Conservation (phyloP, 805 yeast species). For the Wickerhamiella brachini region DNA sequence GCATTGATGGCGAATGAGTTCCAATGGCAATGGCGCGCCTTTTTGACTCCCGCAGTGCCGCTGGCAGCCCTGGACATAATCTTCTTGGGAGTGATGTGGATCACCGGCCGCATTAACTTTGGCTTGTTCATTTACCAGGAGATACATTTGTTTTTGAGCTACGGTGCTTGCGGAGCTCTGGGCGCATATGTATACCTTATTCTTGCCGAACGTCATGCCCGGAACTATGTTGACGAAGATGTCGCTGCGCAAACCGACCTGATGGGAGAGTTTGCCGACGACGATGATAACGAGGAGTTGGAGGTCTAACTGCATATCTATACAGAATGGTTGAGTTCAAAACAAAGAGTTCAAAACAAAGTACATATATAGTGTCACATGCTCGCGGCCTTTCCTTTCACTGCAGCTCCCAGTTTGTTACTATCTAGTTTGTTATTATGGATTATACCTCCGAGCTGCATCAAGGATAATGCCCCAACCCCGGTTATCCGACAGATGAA, state of each 20-base stretch:
- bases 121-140: slow-evolving; percentile 6
- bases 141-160: slow-evolving; percentile 12
- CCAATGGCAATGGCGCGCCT: slow-evolving; percentile 23
- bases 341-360: too few relatives aligned
- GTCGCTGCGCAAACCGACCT: slow-evolving; percentile 15
- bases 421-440: too few relatives aligned
- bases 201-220: slow-evolving; percentile 19
- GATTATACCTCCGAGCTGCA: too few relatives aligned
- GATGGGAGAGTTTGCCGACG: slow-evolving; percentile 18
- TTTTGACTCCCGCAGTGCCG: slow-evolving; percentile 20
- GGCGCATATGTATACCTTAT: slow-evolving; percentile 17
- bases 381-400: too few relatives aligned
- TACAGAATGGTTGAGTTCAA: too few relatives aligned
- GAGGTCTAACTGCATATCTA: too few relatives aligned
- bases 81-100: not conserved
- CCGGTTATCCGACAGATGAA: not conserved
- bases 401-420: too few relatives aligned
- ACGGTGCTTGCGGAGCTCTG: slow-evolving; percentile 17
- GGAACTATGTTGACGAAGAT: slow-evolving; percentile 14
- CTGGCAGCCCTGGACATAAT: slow-evolving; percentile 9
- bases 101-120: slow-evolving; percentile 5
- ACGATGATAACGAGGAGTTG: slow-evolving; percentile 18
- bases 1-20: slow-evolving; percentile 20
- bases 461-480: too few relatives aligned
- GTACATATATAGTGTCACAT: too few relatives aligned